Evolutionary conservation across 345 rosid genomes (phyloP), one percentile per base, ranked within the genome.

Genomic region (Lepidium aucheri): DNA sequence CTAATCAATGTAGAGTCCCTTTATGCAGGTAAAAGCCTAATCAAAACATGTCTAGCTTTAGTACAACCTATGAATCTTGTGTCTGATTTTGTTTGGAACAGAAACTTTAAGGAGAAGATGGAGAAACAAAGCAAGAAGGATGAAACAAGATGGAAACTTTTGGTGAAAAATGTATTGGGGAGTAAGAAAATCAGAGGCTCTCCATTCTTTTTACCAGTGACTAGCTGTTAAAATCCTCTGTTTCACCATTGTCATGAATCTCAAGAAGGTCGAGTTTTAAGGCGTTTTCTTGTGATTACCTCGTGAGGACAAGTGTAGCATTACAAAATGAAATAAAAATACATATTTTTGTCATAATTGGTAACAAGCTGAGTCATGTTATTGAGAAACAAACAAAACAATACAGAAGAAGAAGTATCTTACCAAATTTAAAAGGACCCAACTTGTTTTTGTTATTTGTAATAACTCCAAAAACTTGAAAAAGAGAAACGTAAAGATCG

Each of bases 111-210:
- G 82, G 84, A 66, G 78, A 89, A 77, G 85, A 76, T 76, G 16
- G 76, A 39, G 79, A 74, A 74, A 63, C 96, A 86, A 64, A 80
- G 76, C 85, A 86, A 86, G 78, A 86, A 91, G 74, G 91, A 88
- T 74, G 88, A 80, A 78, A 47, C 65, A 1, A 91, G 65, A 72
- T 88, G 96, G 96, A 60, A 79, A 77, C 86, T 84, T 9, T 79
- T 93, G 13, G 81, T 84, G 75, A 83, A 82, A 56, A 90, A 84
- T 69, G 79, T 88, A 44, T 78, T 79, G 53, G 83, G 82, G 59
- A 70, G 86, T 15, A 87, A 83, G 74, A 69, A 66, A 69, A 78
- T 81, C 1, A 83, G 86, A 17, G 83, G 81, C 43, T 80, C 90
- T 5, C 82, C 84, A 34, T 82, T 75, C 64, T 81, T 82, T 70